Evolutionary conservation across 805 yeast species (phyloP), one percentile per base, ranked within the genome.

Genomic region (Scheffersomyces coipomensis): DNA sequence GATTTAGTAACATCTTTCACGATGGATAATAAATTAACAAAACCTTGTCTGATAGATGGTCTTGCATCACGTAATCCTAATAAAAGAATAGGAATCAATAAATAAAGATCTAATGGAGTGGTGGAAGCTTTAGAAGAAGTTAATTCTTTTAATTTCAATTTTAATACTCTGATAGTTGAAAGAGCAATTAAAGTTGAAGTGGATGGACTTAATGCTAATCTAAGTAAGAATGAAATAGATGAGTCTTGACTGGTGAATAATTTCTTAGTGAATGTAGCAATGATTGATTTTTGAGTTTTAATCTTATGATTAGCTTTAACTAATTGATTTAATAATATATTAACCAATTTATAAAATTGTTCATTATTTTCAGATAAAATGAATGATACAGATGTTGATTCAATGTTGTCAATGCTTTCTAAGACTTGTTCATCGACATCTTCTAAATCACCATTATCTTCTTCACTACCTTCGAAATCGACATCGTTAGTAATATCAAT

Each of bases 131-230:
- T 40, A 15, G 30, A 6, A 5, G 18, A n/a, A 7, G 15, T 15
- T 16, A 48, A 49, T 10, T 68, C 63, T 26, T 65, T 63, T 33
- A 75, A 44, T 18, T 48, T 57, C 19, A 55, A 49, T 12, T 63
- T 66, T 27, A 81, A 48, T 22, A 63, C 54, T 16, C 64, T 58
- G 37, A 84, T 60, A 2, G 85, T 66, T 24, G 68, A 61, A 13
- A 76, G 53, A 57, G 87, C 75, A 11, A 78, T 74, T 25, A 76
- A 70, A 6, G 76, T 51, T 34, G 93, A 93, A 2, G 79, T 69
- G 5, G 76, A 67, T 11, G 79, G 73, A 1, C 87, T 75, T 19
- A 78, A 68, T 0, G 82, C 58, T 4, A 79, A 66, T 56, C 89
- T 70, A 10, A 79, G 51, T 29, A 81, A 56, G 53, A 84, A 85